These are phyloP conservation scores for Trichosporon ovoides DNA, from an alignment of 1,284 basidiomycete genomes.

Conservation along the genomic window DNA sequence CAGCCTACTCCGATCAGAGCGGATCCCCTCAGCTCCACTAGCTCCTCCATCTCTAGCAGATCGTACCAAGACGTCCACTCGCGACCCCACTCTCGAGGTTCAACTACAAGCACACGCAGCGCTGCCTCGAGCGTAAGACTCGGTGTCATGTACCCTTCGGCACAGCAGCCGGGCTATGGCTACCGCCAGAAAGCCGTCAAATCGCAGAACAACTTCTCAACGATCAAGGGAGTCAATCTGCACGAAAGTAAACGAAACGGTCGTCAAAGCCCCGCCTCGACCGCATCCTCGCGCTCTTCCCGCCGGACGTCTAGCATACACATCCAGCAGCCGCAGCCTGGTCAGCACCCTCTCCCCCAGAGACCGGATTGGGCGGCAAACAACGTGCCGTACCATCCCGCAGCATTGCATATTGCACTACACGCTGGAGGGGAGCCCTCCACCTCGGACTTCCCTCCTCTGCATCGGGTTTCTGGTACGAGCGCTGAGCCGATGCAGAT, in stretches of 20 bases:
- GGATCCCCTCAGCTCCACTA: conserved; percentile 37
- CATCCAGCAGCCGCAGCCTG: conserved; percentile 29
- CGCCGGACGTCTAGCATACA: conserved; percentile 33
- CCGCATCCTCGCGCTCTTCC: conserved; percentile 41
- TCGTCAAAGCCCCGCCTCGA: conserved; percentile 42
- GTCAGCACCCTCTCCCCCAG: conserved; percentile 42
- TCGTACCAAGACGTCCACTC: conserved; percentile 41
- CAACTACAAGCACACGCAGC: conserved; percentile 41
- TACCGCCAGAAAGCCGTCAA: conserved; percentile 42
- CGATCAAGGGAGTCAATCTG: conserved; percentile 8
- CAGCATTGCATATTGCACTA: conserved; percentile 23
- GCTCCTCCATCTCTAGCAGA: conserved; percentile 41
- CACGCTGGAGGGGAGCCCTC: conserved; percentile 15
- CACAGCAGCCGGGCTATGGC: conserved; percentile 23
- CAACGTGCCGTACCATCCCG: conserved; percentile 44
- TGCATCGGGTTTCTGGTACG: conserved; percentile 24
- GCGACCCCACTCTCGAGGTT: conserved; percentile 42
- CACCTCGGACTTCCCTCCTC: conserved; percentile 37
- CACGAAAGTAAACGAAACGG: conserved; percentile 23
- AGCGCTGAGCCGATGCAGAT: conserved; percentile 45
- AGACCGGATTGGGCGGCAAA: conserved; percentile 45
- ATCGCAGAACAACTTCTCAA: conserved; percentile 17
- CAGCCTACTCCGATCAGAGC: conserved; percentile 40
- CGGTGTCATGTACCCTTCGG: conserved; percentile 38
- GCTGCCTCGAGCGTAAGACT: conserved; percentile 41